Base-by-base conservation (phyloP, 441 rosid genomes). In the Oxalis stricta region DNA sequence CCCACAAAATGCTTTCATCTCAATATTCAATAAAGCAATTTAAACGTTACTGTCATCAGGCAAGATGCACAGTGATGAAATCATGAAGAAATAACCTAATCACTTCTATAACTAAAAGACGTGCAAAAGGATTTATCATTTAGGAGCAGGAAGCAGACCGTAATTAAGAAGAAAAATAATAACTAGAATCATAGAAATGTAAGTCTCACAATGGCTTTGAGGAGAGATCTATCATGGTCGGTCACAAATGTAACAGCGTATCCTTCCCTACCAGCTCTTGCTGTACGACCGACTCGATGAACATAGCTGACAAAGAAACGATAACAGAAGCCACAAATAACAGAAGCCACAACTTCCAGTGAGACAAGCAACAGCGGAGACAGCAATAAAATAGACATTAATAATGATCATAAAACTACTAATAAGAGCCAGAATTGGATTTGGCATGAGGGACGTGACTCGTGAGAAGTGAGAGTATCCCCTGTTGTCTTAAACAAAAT, bases 241-340 rank as follows among this genome's bases (percentile, higher is more conserved):
- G 97, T 79, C 60, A 87, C 65, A 59, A 92, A 82, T 19, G 97
- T 92, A 51, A 92, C 97, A 38, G 99, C 99, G 61, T 76, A 92
- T 55, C 99, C 97, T 70, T 84, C 79, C 65, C 92, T 79, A 11
- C 99, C 97, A 53, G 95, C 99, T 80, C 97, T 76, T 42, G 97
- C 97, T 36, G 95, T 87, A 44, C 94, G 84, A 52, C 97, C 97
- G 9, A 92, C 99, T 62, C 94, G 76, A 63, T 92, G 99, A 62
- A 84, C 75, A 51, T 92, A 87, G 59, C 99, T 92, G 79, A 52
- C 20, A 52, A 41, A 33, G 46, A 50, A 62, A 61, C 26, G 43
- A 35, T 38, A 44, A 35, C 8, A 37, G 32, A 23, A 60, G 37
- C 24, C 33, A 39, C 38, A n/a, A n/a, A n/a, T n/a, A n/a, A n/a